Evolutionary conservation across 768 basidiomycete species (phyloP).

Genomic region (Tricholoma hemisulphureum): DNA sequence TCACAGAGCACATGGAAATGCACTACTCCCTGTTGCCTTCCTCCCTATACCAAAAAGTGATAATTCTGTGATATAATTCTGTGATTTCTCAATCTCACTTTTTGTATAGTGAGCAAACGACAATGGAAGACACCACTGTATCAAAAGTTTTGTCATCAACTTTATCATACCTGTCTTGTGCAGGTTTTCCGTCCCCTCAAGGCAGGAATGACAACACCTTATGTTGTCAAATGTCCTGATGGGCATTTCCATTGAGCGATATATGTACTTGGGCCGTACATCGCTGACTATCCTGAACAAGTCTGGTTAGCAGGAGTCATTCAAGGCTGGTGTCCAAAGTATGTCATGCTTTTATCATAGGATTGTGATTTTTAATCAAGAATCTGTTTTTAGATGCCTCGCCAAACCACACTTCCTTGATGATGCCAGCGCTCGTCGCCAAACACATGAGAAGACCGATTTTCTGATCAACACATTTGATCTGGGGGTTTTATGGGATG

Average conservation of each 20-base stretch:
- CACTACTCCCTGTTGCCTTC: constrained; percentile 30
- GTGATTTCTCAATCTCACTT: neutral
- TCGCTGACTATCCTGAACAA: constrained; percentile 30
- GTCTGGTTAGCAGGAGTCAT: constrained; percentile 22
- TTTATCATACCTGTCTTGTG: constrained; percentile 22
- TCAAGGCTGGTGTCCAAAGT: constrained; percentile 28
- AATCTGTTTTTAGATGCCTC: constrained; percentile 8
- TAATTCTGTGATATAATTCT: constrained; percentile 4
- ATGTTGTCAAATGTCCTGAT: constrained; percentile 22
- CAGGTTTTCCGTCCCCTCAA: constrained; percentile 17
- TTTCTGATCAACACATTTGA: constrained; percentile 18
- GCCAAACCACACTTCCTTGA: constrained; percentile 13
- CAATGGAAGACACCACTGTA: constrained; percentile 14
- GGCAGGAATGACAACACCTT: constrained; percentile 22
- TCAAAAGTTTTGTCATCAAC: constrained; percentile 17
- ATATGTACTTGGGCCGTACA: constrained; percentile 28
- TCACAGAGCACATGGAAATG: constrained; percentile 28
- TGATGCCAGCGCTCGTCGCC: constrained; percentile 10
- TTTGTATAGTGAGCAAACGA: constrained; percentile 11
- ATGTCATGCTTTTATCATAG: constrained; percentile 1
- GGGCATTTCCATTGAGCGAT: constrained; percentile 24
- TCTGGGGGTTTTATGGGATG: constrained; percentile 20
- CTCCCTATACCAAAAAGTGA: constrained; percentile 36
- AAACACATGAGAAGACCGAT: constrained; percentile 18
- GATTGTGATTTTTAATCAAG: neutral